Evolutionary conservation across 345 rosid species (phyloP), one percentile per base, ranked within the genome.

Genomic region (Eucalyptus virginea): DNA sequence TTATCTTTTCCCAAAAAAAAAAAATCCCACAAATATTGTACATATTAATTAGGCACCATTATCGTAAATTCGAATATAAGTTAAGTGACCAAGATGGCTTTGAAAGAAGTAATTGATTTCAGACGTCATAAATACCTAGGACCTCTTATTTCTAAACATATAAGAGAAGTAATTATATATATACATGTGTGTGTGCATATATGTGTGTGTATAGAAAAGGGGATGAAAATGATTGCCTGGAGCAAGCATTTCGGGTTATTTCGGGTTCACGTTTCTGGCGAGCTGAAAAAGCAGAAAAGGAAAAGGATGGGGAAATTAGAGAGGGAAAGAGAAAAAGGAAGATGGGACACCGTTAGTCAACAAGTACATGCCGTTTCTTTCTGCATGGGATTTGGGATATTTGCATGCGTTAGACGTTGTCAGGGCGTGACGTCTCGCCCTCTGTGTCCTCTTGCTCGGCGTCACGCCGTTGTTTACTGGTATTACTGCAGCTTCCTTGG

Each of bases 401-500:
- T 26, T 60, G 69, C 69, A 60, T 60, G 69, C 69, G 69, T 60
- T 6, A 60, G 69, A 28, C 69, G 69, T 28, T 26, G 69, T 60
- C 69, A 11, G 69, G 6, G 69, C 69, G 69, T 60, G 69, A 28
- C 69, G 69, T 60, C 32, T 60, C 69, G 16, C 69, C 32, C 4
- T 60, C 69, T 60, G 69, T 26, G 62, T 60, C 69, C 58, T 52
- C 58, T 8, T 87, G 90, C 28, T 56, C 37, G 67, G 49, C 12
- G 89, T 45, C 26, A 89, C 48, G 21, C 91, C 85, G 37, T 87
- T 86, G 19, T 52, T 86, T 47, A 72, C 54, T 28, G 90, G 50
- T 88, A 90, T 91, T 85, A 34, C 81, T 56, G 86, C 88, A 28
- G 42, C 51, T 77, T 44, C 56, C 60, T 88, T 86, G n/a, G 87